Conservation (phyloP, 1,139 yeast genomes). For the Debaryomyces fabryi region DNA sequence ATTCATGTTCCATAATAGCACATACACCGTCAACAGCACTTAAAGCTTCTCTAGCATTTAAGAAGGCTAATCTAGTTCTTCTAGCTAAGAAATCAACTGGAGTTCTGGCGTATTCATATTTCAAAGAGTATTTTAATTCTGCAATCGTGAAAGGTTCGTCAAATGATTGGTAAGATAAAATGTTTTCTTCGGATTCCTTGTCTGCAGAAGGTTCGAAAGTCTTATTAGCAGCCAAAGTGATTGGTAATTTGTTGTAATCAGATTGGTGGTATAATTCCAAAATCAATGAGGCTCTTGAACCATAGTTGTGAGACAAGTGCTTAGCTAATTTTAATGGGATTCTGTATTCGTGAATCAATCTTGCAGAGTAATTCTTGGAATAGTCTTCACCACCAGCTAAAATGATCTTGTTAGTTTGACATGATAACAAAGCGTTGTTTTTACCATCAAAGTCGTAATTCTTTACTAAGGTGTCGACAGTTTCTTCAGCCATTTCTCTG, state of each 20-base stretch:
- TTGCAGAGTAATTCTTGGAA: slow-evolving; percentile 70
- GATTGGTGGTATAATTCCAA: slow-evolving; percentile 62
- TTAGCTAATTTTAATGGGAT: slow-evolving; percentile 77
- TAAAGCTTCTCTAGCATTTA: slow-evolving; percentile 85
- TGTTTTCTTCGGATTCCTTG: slow-evolving; percentile 36
- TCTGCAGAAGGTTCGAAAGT: slow-evolving; percentile 37
- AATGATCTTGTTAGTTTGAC: slow-evolving; percentile 63
- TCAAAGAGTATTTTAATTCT: slow-evolving; percentile 80
- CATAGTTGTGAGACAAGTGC: slow-evolving; percentile 85
- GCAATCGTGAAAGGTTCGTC: slow-evolving; percentile 93
- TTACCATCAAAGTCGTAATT: slow-evolving; percentile 44
- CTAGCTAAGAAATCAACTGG: slow-evolving; percentile 91
- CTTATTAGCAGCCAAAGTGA: slow-evolving; percentile 54
- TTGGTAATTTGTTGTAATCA: slow-evolving; percentile 61
- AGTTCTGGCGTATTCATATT: slow-evolving; percentile 84
- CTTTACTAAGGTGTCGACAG: slow-evolving; percentile 74
- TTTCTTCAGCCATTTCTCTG: slow-evolving; percentile 97
- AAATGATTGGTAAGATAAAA: slow-evolving; percentile 52
- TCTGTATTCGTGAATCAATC: slow-evolving; percentile 78
- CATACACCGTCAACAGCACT: slow-evolving; percentile 84
- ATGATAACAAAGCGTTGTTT: slow-evolving; percentile 45
- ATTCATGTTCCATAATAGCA: slow-evolving; percentile 78
- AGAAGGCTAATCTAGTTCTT: slow-evolving; percentile 90
- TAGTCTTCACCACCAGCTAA: slow-evolving; percentile 77
- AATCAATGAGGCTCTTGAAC: slow-evolving; percentile 83